Conservation (phyloP, 2,329 filamentous ascomycete species). For the Alternaria consortialis region DNA sequence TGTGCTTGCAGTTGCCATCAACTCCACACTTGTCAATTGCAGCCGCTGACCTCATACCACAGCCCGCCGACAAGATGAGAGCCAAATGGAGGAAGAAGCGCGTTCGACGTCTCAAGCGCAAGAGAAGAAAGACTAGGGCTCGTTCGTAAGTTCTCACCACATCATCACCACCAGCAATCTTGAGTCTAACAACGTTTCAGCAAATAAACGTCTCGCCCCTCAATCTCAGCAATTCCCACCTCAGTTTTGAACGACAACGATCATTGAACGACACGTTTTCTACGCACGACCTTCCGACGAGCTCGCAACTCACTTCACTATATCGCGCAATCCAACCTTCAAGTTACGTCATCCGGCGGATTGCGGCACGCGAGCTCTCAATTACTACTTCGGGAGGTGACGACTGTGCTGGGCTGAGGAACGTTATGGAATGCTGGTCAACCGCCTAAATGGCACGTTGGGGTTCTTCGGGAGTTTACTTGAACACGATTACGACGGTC, state of each 20-base stretch:
- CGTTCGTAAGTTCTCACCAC: slow-evolving; percentile 75
- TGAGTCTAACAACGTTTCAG: slow-evolving; percentile 39
- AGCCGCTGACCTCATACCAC: slow-evolving; percentile 41
- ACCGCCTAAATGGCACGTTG: slow-evolving; percentile 35
- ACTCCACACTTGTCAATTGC: slow-evolving; percentile 23
- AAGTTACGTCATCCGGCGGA: slow-evolving; percentile 37
- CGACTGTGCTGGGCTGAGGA: slow-evolving; percentile 40
- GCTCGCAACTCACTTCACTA: slow-evolving; percentile 33
- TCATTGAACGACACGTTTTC: slow-evolving; percentile 38
- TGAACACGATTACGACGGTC: slow-evolving; percentile 41
- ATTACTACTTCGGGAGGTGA: slow-evolving; percentile 30
- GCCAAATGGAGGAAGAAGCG: slow-evolving; percentile 99
- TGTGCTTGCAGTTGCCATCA: slow-evolving; percentile 8
- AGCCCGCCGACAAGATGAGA: slow-evolving; percentile 71
- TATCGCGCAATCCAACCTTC: slow-evolving; percentile 20
- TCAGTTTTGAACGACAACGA: slow-evolving; percentile 43
- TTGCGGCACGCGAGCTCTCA: slow-evolving; percentile 39
- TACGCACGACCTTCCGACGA: slow-evolving; percentile 33
- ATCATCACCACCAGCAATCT: background rate
- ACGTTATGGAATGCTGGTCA: slow-evolving; percentile 47
- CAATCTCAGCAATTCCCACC: slow-evolving; percentile 48
- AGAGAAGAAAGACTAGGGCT: slow-evolving; percentile 99
- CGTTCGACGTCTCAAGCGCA: slow-evolving; percentile 97
- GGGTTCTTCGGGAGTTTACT: slow-evolving; percentile 47
- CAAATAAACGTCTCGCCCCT: slow-evolving; percentile 61